phyloP scores from a whole-genome alignment of 2,329 filamentous ascomycete species.

The Talaromyces sp. region DNA sequence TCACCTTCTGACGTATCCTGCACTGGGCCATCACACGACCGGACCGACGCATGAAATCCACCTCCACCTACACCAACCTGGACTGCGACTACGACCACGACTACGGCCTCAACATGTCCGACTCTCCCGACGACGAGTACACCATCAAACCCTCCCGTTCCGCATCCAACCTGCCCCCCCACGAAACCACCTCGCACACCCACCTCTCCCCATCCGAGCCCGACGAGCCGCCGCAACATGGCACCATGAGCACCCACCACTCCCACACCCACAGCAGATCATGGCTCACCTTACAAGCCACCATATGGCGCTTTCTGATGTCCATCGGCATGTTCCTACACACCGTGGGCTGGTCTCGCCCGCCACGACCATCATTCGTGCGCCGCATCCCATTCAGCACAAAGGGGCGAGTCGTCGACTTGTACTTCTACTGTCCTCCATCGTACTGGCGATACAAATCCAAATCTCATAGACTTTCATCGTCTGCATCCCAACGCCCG shows the following conservation, averaged over 20 bases:
- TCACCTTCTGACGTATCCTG: not conserved
- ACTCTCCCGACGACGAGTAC: not conserved
- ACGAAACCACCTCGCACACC: not conserved
- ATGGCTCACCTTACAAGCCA: slow-evolving; percentile 62
- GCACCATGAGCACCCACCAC: not conserved
- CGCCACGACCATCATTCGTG: slow-evolving; percentile 61
- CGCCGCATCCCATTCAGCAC: slow-evolving; percentile 54
- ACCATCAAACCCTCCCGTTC: not conserved
- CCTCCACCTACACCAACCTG: not conserved
- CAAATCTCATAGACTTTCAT: not conserved
- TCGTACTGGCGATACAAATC: slow-evolving; percentile 30
- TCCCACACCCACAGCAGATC: slow-evolving; percentile 44
- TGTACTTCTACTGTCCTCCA: slow-evolving; percentile 62
- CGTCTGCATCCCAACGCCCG: slow-evolving; percentile 28
- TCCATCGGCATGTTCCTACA: slow-evolving; percentile 68
- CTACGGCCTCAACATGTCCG: not conserved
- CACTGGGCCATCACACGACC: not conserved
- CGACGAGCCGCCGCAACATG: not conserved
- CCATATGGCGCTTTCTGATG: slow-evolving; percentile 67
- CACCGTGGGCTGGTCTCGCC: slow-evolving; percentile 59
- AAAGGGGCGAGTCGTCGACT: slow-evolving; percentile 49
- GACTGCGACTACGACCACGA: not conserved
- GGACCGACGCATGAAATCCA: not conserved
- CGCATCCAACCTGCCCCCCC: not conserved
- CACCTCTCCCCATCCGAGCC: not conserved